These are phyloP conservation scores for Xylaria grammica DNA, from an alignment of 495 filamentous ascomycete genomes.

Conservation along the genomic window DNA sequence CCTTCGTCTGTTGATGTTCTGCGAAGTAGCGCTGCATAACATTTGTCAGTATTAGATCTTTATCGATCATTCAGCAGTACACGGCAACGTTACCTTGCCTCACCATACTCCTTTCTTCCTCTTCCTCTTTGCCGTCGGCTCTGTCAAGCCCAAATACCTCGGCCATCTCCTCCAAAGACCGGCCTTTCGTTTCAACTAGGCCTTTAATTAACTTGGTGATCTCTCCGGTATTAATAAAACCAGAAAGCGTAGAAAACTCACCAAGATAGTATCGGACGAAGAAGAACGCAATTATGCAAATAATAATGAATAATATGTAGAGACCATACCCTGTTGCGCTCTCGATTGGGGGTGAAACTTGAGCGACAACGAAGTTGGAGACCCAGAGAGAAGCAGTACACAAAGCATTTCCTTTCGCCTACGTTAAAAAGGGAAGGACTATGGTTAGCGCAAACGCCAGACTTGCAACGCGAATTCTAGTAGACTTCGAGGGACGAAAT, in stretches of 20 bases:
- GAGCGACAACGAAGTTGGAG: constrained; percentile 35
- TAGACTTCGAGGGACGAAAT: neutral
- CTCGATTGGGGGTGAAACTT: constrained; percentile 35
- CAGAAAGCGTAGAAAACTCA: constrained; percentile 18
- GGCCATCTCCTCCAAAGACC: constrained; percentile 20
- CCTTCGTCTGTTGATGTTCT: neutral
- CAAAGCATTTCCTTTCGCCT: constrained; percentile 38
- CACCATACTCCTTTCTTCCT: neutral
- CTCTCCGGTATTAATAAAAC: neutral
- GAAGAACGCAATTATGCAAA: constrained; percentile 33
- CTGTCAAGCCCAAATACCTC: constrained; percentile 19
- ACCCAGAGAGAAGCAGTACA: constrained; percentile 39
- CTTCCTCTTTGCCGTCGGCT: neutral
- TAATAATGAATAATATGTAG: constrained; percentile 34
- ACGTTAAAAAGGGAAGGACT: neutral
- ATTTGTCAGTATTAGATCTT: neutral
- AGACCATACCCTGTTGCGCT: constrained; percentile 35
- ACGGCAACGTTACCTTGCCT: constrained; percentile 13
- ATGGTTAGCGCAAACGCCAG: neutral
- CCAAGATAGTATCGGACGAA: constrained; percentile 33
- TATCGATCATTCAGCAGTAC: neutral
- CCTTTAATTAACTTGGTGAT: neutral
- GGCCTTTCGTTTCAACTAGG: constrained; percentile 15
- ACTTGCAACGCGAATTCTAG: neutral
- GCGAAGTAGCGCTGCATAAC: constrained; percentile 2